These are phyloP conservation scores for Ustilago hordei DNA, from an alignment of 1,284 basidiomycete species.

Conservation along the genomic window DNA sequence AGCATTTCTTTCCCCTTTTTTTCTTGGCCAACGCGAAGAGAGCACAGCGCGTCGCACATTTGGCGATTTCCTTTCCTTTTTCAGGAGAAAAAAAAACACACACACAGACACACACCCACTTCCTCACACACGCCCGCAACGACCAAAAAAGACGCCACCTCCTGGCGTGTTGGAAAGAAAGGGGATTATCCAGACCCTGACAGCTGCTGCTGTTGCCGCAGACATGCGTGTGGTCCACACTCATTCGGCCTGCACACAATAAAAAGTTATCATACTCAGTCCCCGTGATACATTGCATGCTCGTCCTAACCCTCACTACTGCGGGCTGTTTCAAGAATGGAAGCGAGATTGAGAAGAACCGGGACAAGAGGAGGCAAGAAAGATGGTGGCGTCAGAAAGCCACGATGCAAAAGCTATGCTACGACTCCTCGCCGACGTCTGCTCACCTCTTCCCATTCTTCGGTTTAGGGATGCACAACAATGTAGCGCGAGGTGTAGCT, in stretches of 20 bases:
- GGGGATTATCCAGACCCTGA: background rate
- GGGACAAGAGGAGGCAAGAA: background rate
- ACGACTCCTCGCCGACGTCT: slow-evolving; percentile 6
- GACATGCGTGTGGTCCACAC: background rate
- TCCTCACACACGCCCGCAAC: background rate
- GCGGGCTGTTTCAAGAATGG: background rate
- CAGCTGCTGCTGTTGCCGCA: background rate
- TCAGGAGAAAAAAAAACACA: background rate
- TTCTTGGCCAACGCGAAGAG: background rate
- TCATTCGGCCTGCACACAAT: too few relatives aligned
- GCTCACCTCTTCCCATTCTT: background rate
- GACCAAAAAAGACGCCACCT: slow-evolving; percentile 7
- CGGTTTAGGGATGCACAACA: slow-evolving; percentile 2
- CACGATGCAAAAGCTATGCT: background rate
- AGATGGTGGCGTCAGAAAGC: slow-evolving; percentile 3
- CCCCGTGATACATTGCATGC: too few relatives aligned
- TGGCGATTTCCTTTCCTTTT: slow-evolving; percentile 1
- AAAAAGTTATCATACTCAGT: too few relatives aligned
- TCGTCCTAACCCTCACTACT: background rate
- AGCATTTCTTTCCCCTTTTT: background rate
- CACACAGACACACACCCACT: background rate
- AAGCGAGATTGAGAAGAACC: background rate
- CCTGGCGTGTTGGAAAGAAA: slow-evolving; percentile 2
- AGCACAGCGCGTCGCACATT: slow-evolving; percentile 4
- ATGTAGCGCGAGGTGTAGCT: background rate